A percentile compares a stretch with the other conserved stretches of the same genome.
These are phyloP conservation scores for Glonium stellatum DNA, from an alignment of 495 filamentous ascomycete species.

Conservation along the genomic window DNA sequence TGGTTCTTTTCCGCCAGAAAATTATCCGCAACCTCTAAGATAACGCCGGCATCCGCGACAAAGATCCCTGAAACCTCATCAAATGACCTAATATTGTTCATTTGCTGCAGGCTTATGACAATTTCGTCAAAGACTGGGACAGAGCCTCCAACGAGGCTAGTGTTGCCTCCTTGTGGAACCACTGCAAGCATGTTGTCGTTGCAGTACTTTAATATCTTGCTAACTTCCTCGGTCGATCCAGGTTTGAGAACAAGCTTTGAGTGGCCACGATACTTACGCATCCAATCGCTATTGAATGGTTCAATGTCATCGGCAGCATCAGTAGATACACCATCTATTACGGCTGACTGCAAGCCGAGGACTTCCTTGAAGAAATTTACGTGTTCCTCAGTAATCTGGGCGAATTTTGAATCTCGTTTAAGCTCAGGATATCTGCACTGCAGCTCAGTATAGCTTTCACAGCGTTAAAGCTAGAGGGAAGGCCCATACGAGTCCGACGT, in stretches of 20 bases:
- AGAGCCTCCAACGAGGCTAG: conserved; percentile 87
- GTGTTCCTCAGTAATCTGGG: conserved; percentile 60
- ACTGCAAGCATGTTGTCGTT: conserved; percentile 86
- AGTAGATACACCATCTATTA: conserved; percentile 72
- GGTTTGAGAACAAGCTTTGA: conserved; percentile 82
- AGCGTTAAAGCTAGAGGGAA: neutral
- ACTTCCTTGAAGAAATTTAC: conserved; percentile 71
- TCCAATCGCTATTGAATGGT: conserved; percentile 95
- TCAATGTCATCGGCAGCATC: conserved; percentile 69
- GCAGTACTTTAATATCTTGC: conserved; percentile 84
- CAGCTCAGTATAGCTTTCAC: conserved; percentile 5
- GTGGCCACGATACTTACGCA: conserved; percentile 96
- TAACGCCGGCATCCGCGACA: conserved; percentile 82
- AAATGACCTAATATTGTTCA: conserved; percentile 87
- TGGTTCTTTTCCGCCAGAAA: conserved; percentile 71
- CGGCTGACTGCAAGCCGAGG: conserved; percentile 66
- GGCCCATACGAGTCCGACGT: conserved; percentile 62
- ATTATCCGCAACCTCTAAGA: conserved; percentile 80
- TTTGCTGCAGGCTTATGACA: conserved; percentile 76
- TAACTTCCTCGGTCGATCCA: conserved; percentile 71
- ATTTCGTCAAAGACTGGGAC: conserved; percentile 98
- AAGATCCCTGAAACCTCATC: conserved; percentile 87
- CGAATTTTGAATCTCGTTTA: conserved; percentile 68
- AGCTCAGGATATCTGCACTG: conserved; percentile 63
- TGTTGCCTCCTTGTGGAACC: conserved; percentile 96